Base-by-base conservation (phyloP, 192 early-diverging fungal species). In the Coemansia aciculifera region DNA sequence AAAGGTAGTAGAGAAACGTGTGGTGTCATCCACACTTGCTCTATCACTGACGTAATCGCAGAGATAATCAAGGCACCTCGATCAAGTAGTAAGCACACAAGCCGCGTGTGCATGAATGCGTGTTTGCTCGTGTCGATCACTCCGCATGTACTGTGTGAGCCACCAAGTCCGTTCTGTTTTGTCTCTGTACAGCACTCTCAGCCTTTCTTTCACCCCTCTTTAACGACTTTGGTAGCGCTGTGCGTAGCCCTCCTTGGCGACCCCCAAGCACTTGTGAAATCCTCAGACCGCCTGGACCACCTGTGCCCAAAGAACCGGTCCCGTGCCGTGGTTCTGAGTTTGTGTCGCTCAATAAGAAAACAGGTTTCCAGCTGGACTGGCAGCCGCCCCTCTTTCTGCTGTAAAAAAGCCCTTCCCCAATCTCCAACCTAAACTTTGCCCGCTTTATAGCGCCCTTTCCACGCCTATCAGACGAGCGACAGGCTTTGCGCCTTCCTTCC, bases 321-420 rank as follows among this genome's bases (percentile, higher is more conserved):
- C 59, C 15, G 59, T 36, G 59, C 36, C 36, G 32, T 36, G 59
- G n/a, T 38, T 56, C 15, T 57, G 12, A 57, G 54, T 29, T 9
- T 10, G 52, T 31, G 21, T 23, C 23, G 24, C 54, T 38, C 59
- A 6, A 17, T 21, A 21, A 39, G 7, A 2, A 24, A 60, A 60
- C 59, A 60, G 59, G 59, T 60, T 60, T 38, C 59, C 36, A 60
- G 34, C 59, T 60, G 59, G 59, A 60, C 59, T 60, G 59, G 36
- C 34, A 38, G 15, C 29, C 59, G 21, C 59, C 34, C 59, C 59
- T 38, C 36, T 60, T 60, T 60, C 36, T 19, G 27, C 54, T 56
- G 54, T 23, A 60, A 9, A 60, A 34, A 60, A 60, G 36, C 9
- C 15, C 29, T 56, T 34, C 54, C 54, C 54, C 54, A 56, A 29